Evolutionary conservation across 768 basidiomycete genomes (phyloP), one percentile per base, ranked within the genome.

Genomic region (Wakefieldia striispora): DNA sequence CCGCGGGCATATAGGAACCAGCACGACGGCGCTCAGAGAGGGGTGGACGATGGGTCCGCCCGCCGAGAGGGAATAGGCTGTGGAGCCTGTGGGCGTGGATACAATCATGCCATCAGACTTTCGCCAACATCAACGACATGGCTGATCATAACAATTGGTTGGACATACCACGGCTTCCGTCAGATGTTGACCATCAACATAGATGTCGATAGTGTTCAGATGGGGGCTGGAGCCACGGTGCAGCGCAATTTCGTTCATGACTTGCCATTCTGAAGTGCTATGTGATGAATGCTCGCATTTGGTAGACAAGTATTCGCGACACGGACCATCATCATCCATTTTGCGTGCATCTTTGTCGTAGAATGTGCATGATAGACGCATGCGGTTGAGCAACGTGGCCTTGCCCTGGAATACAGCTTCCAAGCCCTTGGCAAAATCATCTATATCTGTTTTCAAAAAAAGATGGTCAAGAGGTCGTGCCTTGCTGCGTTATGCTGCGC

Each of bases 21-120:
- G 73, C 13, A 97, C 88, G 43, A 97, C 78, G 1, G 93, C 90
- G 51, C 88, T 89, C 34, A 95, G 73, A 3, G 90, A 91, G 3
- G 95, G 95, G 55, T 97, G 95, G 0, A 97, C 92, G 57, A 97
- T 97, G 4, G 95, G 95, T 21, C 95, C 95, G 29, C 95, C 95
- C 1, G 94, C 91, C 3, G 93, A 95, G 20, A 97, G 77, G 1
- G 94, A 97, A 69, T 97, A 97, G 14, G 95, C 95, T 3, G 95
- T 97, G 19, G 94, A 97, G 6, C 95, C 95, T 3, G 95, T 97
- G 19, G 95, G 95, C 2, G 95, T 97, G 7, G 93, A 93, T 46
- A 97, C 83, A 48, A 97, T 93, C 51, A 97, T 73, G 33, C 95
- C 94, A 59, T 97, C 94, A 31, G 92, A 91, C 93, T 95, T 61